A percentile compares a stretch with the other conserved stretches of the same genome.
Evolutionary conservation across 2,329 filamentous ascomycete species (phyloP).

Genomic region (Ceratocystis alfenasii): DNA sequence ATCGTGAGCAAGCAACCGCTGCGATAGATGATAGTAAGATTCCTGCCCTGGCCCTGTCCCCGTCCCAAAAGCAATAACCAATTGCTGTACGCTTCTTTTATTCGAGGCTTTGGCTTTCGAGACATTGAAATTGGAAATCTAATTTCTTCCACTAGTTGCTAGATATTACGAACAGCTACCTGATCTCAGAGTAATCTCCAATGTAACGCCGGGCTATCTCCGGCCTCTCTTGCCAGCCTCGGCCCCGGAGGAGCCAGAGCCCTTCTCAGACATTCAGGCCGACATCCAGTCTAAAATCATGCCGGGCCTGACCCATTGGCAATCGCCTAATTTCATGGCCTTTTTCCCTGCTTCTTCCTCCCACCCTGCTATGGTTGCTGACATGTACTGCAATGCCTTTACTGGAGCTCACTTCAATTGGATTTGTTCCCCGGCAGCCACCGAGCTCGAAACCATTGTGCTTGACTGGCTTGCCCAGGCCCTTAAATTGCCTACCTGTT

Average conservation of each 20-base stretch:
- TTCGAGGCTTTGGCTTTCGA: too few species aligned
- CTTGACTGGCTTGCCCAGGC: constrained; percentile 82
- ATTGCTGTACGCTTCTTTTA: too few species aligned
- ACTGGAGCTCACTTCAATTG: constrained; percentile 92
- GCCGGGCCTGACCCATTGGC: constrained; percentile 89
- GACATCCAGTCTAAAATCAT: constrained; percentile 81
- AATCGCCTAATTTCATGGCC: constrained; percentile 88
- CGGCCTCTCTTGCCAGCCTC: constrained; percentile 59
- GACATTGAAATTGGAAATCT: constrained; percentile 6
- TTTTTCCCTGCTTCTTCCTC: constrained; percentile 79
- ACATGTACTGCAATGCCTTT: constrained; percentile 83
- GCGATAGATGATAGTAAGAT: constrained; percentile 71
- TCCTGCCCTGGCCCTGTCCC: constrained; percentile 13
- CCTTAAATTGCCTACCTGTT: constrained; percentile 60
- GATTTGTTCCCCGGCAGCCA: constrained; percentile 85
- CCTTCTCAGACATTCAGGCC: constrained; percentile 66
- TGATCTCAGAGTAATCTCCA: constrained; percentile 59
- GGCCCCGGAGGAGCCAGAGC: constrained; percentile 54
- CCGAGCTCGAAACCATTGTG: constrained; percentile 84
- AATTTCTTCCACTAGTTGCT: constrained; percentile 47
- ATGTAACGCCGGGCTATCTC: constrained; percentile 75
- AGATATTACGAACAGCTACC: constrained; percentile 69
- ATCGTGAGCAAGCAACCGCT: constrained; percentile 61
- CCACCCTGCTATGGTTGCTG: constrained; percentile 76
- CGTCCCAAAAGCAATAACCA: constrained; percentile 7